Evolutionary conservation across 2,329 filamentous ascomycete genomes (phyloP).

Genomic region (Ophiostoma himal-ulmi): DNA sequence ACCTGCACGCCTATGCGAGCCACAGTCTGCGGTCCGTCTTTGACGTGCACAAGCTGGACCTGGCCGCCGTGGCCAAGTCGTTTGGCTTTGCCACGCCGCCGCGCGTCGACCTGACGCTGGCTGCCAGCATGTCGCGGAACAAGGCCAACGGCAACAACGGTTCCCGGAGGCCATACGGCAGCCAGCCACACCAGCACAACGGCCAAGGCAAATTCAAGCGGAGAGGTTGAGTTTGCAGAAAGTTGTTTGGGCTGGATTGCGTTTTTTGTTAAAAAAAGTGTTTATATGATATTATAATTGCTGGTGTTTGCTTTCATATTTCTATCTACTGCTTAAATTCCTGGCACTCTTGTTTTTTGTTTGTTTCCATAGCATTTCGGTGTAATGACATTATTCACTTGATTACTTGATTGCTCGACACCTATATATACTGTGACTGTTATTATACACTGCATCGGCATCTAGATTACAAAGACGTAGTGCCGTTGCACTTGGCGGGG

Average conservation of each 20-base stretch:
- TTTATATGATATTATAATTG: background rate
- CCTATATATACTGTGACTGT: too few species aligned
- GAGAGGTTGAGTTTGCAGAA: background rate
- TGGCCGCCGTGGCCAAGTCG: conserved; percentile 76
- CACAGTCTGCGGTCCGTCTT: conserved; percentile 80
- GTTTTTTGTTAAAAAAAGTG: background rate
- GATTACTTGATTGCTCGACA: background rate
- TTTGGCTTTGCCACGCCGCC: conserved; percentile 77
- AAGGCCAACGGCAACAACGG: conserved; percentile 49
- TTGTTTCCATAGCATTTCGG: conserved; percentile 8
- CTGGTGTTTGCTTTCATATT: background rate
- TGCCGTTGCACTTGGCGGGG: conserved; percentile 26
- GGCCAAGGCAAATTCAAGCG: conserved; percentile 24
- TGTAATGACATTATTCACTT: background rate
- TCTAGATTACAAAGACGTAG: conserved; percentile 14
- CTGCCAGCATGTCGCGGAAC: conserved; percentile 67
- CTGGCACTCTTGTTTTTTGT: background rate
- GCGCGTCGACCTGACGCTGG: conserved; percentile 70
- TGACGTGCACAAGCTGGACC: conserved; percentile 73
- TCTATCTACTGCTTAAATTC: background rate
- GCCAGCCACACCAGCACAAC: conserved; percentile 59
- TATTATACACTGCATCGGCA: background rate
- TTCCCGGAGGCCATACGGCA: conserved; percentile 63
- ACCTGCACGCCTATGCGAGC: conserved; percentile 90
- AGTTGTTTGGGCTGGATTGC: background rate